Base-by-base conservation (phyloP, 305 asterid genomes). In the Fraxinus xanthoxyloides region DNA sequence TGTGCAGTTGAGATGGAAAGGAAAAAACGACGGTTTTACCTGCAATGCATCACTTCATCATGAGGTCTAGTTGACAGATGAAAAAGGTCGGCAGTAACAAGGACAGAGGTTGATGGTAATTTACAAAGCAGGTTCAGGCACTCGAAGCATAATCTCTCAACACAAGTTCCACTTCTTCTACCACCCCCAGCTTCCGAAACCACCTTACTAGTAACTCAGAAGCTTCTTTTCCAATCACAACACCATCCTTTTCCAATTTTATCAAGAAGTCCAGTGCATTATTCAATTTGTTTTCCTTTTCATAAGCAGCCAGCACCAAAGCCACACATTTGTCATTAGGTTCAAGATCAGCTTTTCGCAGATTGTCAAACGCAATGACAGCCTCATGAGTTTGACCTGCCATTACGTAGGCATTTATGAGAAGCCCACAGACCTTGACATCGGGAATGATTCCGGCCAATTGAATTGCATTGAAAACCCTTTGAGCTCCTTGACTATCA, bases 291-390 rank as follows among this genome's bases (percentile, higher is more conserved):
- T 89, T 81, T 34, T 91, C 98, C 87, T 87, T 92, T 77, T 90
- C 98, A 84, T 88, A 91, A 40, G 86, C 93, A 79, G 85, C 76
- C 81, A 94, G 35, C 38, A 90, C 85, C 88, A 95, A 86, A 0
- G 95, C 88, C 80, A 92, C 92, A 61, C 99, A 95, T 82, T 93
- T 95, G 36, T 94, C 97, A 46, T 93, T 94, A 46, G 97, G 96
- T 38, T 86, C 87, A 67, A 94, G 80, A 32, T 94, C 92, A 0
- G 90, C 92, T 77, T 46, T 87, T 83, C 88, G 87, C 91, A 94
- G 79, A 79, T 95, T 95, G 10, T 91, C 92, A 79, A 94, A 95
- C 13, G 90, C 92, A 75, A 94, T 83, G 19, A 90, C 82, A 35
- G 99, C 97, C 77, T 95, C 97, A 30, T 75, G 69, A 17, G 84